A percentile compares a stretch with the other conserved stretches of the same genome.
phyloP scores from a whole-genome alignment of 2,329 filamentous ascomycete species.

The Scedosporium dehoogii region DNA sequence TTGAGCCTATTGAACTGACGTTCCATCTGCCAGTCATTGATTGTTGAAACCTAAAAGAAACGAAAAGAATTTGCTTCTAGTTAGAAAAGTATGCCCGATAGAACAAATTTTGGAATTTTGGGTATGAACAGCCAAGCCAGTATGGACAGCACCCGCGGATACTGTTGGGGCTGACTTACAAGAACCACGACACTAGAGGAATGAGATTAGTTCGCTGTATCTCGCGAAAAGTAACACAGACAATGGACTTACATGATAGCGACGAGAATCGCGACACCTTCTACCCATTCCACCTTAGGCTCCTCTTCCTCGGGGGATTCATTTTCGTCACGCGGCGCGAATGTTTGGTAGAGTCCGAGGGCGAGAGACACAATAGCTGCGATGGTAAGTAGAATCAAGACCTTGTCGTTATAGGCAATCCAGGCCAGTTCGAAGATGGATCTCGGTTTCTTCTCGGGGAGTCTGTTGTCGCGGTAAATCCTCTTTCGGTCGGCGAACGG shows the following conservation, averaged over 20 bases:
- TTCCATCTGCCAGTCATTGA: conserved; percentile 62
- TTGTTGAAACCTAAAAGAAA: conserved; percentile 17
- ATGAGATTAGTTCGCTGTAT: neutral
- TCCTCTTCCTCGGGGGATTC: conserved; percentile 13
- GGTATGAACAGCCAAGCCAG: neutral
- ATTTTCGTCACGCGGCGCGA: conserved; percentile 23
- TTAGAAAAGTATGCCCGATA: too few species aligned
- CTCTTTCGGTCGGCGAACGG: conserved; percentile 43
- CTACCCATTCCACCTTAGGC: conserved; percentile 19
- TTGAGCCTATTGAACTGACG: conserved; percentile 55
- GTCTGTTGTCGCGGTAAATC: conserved; percentile 47
- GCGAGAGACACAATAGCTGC: conserved; percentile 60
- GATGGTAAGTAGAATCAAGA: conserved; percentile 58
- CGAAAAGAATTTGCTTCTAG: neutral
- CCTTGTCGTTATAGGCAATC: conserved; percentile 65
- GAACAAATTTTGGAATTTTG: too few species aligned
- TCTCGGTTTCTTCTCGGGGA: conserved; percentile 51
- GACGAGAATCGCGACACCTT: conserved; percentile 12
- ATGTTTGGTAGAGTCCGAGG: conserved; percentile 59
- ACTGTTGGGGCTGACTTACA: conserved; percentile 6
- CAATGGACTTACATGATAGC: conserved; percentile 15
- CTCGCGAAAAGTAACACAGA: neutral
- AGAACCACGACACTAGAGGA: conserved; percentile 11
- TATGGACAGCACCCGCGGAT: neutral
- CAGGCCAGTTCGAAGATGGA: conserved; percentile 51